phyloP scores from a whole-genome alignment of 768 basidiomycete species.

The Candolleomyces aberdarensis region DNA sequence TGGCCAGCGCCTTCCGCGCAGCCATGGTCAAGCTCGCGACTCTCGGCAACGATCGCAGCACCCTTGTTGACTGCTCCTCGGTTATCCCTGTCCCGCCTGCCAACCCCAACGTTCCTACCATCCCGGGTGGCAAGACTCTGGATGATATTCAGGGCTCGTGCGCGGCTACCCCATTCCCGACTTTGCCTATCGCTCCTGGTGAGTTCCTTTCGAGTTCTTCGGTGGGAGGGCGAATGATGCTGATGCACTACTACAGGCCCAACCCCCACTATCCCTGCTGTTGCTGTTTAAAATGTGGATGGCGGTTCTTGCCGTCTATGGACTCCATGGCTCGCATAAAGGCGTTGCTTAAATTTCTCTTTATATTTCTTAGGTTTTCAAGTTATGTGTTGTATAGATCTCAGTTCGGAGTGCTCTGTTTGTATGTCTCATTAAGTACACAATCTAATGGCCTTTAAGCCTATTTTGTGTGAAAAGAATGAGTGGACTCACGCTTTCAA shows the following conservation, averaged over 20 bases:
- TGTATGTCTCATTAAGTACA: too few relatives aligned
- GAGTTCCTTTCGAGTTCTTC: background rate
- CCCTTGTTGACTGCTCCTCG: constrained; percentile 42
- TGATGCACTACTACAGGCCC: background rate
- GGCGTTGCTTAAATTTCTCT: too few relatives aligned
- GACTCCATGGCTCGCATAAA: too few relatives aligned
- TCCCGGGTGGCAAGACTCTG: constrained; percentile 1
- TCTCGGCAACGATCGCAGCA: constrained; percentile 34
- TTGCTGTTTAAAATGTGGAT: background rate
- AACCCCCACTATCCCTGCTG: constrained; percentile 1
- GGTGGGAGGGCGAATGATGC: background rate
- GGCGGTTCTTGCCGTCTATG: background rate
- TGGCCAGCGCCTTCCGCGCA: constrained; percentile 33
- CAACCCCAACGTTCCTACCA: background rate
- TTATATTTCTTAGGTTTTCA: too few relatives aligned
- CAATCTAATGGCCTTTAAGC: too few relatives aligned
- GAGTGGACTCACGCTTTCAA: too few relatives aligned
- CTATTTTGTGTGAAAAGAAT: too few relatives aligned
- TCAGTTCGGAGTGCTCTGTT: too few relatives aligned
- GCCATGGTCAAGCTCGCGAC: constrained; percentile 43
- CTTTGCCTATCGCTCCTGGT: constrained; percentile 1
- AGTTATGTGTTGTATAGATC: too few relatives aligned
- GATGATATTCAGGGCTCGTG: constrained; percentile 6
- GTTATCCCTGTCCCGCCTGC: constrained; percentile 35
- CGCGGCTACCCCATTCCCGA: background rate